Conservation (phyloP, 2,329 filamentous ascomycete species). For the Verticillium nubilum region DNA sequence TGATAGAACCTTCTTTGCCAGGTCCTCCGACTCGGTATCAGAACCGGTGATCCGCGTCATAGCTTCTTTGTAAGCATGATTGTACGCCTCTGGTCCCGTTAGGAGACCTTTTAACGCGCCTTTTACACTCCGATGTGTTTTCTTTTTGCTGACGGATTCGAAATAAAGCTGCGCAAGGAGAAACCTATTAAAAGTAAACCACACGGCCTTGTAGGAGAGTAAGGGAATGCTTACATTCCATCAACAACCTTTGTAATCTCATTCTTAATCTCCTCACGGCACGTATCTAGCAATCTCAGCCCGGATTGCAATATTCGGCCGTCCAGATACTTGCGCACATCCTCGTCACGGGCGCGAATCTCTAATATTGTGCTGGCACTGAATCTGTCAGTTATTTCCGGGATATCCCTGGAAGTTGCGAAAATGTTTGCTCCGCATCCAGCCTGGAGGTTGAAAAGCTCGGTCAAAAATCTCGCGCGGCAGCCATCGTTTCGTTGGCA, state of each 20-base stretch:
- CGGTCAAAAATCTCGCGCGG: neutral
- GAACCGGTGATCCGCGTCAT: conserved; percentile 37
- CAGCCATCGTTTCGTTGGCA: conserved; percentile 1
- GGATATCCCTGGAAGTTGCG: conserved; percentile 6
- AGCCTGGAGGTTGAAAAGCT: neutral
- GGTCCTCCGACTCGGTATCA: conserved; percentile 16
- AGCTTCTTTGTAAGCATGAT: conserved; percentile 32
- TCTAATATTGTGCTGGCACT: conserved; percentile 13
- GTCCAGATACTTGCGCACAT: conserved; percentile 24
- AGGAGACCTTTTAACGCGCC: conserved; percentile 23
- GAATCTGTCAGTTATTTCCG: conserved; percentile 1
- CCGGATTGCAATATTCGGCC: conserved; percentile 13
- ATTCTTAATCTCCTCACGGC: neutral
- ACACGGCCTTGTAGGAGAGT: neutral
- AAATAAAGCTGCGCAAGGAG: neutral
- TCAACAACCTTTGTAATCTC: conserved; percentile 9
- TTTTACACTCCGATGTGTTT: conserved; percentile 23
- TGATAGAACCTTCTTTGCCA: conserved; percentile 30
- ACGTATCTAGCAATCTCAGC: conserved; percentile 10
- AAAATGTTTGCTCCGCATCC: conserved; percentile 4
- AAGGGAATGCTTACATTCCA: neutral
- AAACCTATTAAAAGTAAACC: conserved; percentile 7
- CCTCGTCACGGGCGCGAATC: conserved; percentile 24
- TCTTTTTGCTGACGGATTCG: neutral
- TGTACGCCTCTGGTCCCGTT: conserved; percentile 22